Percentiles rank a stretch among this genome's conserved stretches.
These are phyloP conservation scores for Ophiostoma australiae DNA, from an alignment of 2,329 filamentous ascomycete genomes.

Conservation along the genomic window DNA sequence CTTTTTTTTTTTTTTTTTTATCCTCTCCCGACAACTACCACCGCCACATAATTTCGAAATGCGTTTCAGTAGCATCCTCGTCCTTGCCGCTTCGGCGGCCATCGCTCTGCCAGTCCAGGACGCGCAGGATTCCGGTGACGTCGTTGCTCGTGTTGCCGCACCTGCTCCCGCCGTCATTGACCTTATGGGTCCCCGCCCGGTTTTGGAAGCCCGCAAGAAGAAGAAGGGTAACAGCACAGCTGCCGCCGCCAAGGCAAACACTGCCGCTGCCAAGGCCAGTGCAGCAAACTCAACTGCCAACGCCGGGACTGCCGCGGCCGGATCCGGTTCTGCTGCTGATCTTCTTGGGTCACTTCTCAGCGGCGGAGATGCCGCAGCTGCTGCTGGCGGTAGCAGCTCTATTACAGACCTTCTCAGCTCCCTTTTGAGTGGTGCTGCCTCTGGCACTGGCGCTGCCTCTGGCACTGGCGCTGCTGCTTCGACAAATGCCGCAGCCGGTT, in stretches of 20 bases:
- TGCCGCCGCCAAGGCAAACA: not conserved
- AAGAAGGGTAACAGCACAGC: slow-evolving; percentile 7
- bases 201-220: slow-evolving; percentile 2
- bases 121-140: not conserved
- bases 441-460: not conserved
- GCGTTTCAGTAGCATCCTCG: not conserved
- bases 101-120: slow-evolving; percentile 9
- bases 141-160: slow-evolving; percentile 1
- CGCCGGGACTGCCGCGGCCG: not conserved
- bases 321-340: not conserved
- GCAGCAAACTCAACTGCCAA: not conserved
- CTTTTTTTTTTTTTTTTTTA: not conserved
- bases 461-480: not conserved
- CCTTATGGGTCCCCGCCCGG: not conserved
- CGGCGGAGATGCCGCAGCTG: not conserved
- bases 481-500: not conserved
- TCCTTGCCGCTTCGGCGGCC: not conserved
- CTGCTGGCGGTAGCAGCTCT: not conserved
- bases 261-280: not conserved
- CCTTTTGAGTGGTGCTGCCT: not conserved
- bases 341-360: not conserved
- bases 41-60: not conserved
- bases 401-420: not conserved
- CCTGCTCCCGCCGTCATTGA: not conserved
- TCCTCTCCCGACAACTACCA: not conserved